Conservation (phyloP, 331 rosid genomes). For the Saraca asoca region DNA sequence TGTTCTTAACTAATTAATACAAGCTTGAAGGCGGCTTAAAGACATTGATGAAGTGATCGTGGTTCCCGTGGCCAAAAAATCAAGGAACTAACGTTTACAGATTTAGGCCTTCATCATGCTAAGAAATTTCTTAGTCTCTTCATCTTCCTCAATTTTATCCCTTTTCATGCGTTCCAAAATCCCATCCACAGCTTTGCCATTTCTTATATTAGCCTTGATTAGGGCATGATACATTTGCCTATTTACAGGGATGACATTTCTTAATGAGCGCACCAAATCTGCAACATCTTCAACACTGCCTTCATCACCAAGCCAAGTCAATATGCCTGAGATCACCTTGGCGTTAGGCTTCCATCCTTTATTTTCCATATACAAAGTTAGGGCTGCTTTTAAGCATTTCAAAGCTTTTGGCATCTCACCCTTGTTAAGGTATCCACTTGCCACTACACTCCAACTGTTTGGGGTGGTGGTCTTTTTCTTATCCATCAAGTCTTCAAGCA, state of each 20-base stretch:
- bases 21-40: too few species aligned
- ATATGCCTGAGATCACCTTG: constrained; percentile 36
- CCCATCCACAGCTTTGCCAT: constrained; percentile 49
- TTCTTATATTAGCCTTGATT: constrained; percentile 52
- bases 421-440: constrained; percentile 49
- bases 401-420: constrained; percentile 65
- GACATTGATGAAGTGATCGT: too few species aligned
- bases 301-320: constrained; percentile 68
- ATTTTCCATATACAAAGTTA: constrained; percentile 39
- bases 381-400: constrained; percentile 57
- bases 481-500: constrained; percentile 56
- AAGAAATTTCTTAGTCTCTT: constrained; percentile 45
- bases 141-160: constrained; percentile 50
- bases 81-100: background rate
- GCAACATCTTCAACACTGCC: constrained; percentile 58
- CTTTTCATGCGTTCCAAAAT: constrained; percentile 56
- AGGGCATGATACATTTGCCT: constrained; percentile 56
- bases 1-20: too few species aligned
- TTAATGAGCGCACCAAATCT: constrained; percentile 53
- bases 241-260: constrained; percentile 41
- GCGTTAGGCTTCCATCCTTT: constrained; percentile 63
- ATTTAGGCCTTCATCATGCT: constrained; percentile 31
- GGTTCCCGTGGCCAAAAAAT: background rate
- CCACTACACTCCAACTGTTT: constrained; percentile 62
- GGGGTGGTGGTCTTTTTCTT: constrained; percentile 59